Conservation (phyloP, 208 protist genomes). For the Leishmania braziliensis region DNA sequence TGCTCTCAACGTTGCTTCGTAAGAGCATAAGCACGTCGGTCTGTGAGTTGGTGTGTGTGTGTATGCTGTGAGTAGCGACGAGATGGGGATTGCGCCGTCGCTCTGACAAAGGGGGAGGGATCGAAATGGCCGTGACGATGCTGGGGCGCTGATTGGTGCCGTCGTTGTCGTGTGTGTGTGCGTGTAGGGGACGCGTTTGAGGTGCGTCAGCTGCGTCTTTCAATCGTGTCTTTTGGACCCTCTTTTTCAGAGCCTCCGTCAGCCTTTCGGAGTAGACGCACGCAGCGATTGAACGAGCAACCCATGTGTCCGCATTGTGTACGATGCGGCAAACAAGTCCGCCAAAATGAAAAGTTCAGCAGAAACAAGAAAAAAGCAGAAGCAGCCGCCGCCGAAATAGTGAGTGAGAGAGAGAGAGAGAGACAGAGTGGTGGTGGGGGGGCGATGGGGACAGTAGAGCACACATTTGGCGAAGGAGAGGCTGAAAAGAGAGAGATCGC, state of each 20-base stretch:
- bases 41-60: neutral
- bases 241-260: neutral
- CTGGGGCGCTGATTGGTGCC: neutral
- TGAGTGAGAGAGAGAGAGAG: neutral
- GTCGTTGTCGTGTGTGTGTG: neutral
- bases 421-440: neutral
- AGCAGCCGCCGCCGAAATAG: neutral
- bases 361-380: neutral
- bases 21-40: neutral
- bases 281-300: too few species aligned
- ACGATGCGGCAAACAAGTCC: too few species aligned
- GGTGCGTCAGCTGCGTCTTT: conserved; percentile 18
- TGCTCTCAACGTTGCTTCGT: neutral
- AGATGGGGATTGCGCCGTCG: neutral
- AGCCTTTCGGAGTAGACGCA: too few species aligned
- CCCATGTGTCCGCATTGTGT: too few species aligned
- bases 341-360: too few species aligned
- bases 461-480: neutral
- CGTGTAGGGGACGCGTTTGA: neutral
- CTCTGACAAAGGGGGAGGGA: neutral
- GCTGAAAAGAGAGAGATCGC: neutral
- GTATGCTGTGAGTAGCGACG: neutral
- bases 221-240: neutral
- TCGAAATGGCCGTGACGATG: neutral
- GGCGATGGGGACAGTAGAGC: neutral